Evolutionary conservation across 352 stramenopile species (phyloP).

Genomic region (Saprolegnia diclina): DNA sequence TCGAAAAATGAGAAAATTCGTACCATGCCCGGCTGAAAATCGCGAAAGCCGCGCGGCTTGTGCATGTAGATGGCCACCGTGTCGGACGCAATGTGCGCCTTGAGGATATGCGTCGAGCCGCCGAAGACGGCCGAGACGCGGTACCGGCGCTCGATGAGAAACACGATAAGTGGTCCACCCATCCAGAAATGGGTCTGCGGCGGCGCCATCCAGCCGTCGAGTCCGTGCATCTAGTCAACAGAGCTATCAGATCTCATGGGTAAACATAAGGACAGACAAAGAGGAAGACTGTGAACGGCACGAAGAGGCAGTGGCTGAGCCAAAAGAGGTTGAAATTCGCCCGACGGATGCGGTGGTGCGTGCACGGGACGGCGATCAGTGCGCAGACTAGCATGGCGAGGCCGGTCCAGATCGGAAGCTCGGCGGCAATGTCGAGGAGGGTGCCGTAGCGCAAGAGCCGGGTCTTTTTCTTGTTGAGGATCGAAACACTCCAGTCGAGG

Average conservation of each 20-base stretch:
- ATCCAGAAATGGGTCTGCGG: constrained; percentile 39
- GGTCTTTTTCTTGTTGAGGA: constrained; percentile 26
- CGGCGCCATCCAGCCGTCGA: constrained; percentile 32
- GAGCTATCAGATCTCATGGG: neutral
- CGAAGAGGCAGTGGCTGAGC: constrained; percentile 32
- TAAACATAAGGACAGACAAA: constrained; percentile 29
- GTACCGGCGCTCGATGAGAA: constrained; percentile 31
- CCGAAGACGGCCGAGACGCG: constrained; percentile 27
- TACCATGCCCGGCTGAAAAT: constrained; percentile 39
- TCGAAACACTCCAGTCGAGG: constrained; percentile 30
- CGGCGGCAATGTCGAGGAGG: constrained; percentile 12
- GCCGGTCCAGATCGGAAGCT: constrained; percentile 43
- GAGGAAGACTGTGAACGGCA: constrained; percentile 34
- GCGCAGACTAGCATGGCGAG: constrained; percentile 34
- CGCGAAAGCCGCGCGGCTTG: constrained; percentile 32
- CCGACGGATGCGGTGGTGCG: constrained; percentile 25
- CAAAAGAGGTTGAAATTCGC: constrained; percentile 34
- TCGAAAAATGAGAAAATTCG: neutral
- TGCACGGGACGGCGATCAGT: constrained; percentile 31
- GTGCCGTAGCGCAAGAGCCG: constrained; percentile 27
- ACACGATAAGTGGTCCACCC: constrained; percentile 31
- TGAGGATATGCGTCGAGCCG: constrained; percentile 30
- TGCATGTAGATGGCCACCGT: constrained; percentile 34
- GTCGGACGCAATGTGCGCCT: constrained; percentile 17
- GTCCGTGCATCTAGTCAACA: constrained; percentile 36